Percentiles rank a stretch among this genome's conserved stretches.
Conservation (phyloP, 164 flowering plant species). For the Chimonanthus praecox region DNA sequence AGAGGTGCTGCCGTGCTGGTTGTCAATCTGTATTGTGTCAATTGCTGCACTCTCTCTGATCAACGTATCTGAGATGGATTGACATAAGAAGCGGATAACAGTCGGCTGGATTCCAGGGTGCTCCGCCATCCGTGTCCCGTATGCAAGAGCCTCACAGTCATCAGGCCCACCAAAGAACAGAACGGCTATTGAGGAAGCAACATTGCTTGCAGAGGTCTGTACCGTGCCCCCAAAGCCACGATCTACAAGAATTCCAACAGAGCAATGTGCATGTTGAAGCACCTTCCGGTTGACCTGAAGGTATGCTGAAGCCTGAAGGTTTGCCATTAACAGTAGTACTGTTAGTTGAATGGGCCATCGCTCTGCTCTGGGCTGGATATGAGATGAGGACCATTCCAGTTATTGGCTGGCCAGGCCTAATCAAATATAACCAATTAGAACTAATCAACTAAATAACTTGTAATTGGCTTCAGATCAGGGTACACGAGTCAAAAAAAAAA, state of each 20-base stretch:
- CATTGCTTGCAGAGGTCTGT: conserved; percentile 12
- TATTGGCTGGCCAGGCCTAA: too few species aligned
- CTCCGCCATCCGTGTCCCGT: conserved; percentile 49
- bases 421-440: too few species aligned
- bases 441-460: too few species aligned
- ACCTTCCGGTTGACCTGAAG: conserved; percentile 48
- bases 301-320: conserved; percentile 19
- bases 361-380: too few species aligned
- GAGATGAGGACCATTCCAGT: too few species aligned
- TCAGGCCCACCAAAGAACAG: conserved; percentile 79
- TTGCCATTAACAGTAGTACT: conserved; percentile 62
- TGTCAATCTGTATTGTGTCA: not conserved
- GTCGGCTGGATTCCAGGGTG: conserved; percentile 42
- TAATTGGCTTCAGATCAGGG: too few species aligned
- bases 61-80: conserved; percentile 1
- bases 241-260: conserved; percentile 66
- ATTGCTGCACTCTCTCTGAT: not conserved
- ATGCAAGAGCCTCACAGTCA: conserved; percentile 54
- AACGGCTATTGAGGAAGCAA: conserved; percentile 32
- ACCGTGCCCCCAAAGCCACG: conserved; percentile 39
- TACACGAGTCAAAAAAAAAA: too few species aligned
- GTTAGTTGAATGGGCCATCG: conserved; percentile 15
- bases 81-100: conserved; percentile 18
- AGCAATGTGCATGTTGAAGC: conserved; percentile 47
- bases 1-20: not conserved